Percentiles rank a stretch among this genome's conserved stretches.
Evolutionary conservation across 176 grass and related monocot species (phyloP).

Genomic region (Oryza glaberrima): DNA sequence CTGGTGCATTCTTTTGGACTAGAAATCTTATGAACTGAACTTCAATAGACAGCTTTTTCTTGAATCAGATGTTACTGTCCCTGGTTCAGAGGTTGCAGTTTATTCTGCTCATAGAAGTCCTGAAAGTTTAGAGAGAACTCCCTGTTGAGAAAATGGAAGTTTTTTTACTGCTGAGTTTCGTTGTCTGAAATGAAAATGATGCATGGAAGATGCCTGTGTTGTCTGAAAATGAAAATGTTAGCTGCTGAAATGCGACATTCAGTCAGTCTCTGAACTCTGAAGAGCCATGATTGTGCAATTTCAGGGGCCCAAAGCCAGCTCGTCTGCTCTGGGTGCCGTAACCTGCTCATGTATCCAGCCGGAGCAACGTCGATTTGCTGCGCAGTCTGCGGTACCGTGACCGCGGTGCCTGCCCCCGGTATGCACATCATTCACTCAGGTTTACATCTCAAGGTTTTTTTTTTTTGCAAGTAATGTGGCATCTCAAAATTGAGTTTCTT

Average conservation of each 20-base stretch:
- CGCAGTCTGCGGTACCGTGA: conserved; percentile 91
- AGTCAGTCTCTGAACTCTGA: background rate
- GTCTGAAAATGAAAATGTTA: background rate
- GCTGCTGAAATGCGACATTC: conserved; percentile 7
- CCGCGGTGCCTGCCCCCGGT: conserved; percentile 86
- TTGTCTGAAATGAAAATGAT: background rate
- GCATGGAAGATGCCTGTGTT: background rate
- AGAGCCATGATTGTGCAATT: conserved; percentile 22
- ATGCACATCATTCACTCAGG: conserved; percentile 26
- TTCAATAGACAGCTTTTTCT: no score
- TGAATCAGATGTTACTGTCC: conserved; percentile 2
- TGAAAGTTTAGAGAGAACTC: background rate
- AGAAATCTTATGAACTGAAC: no score
- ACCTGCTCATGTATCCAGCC: conserved; percentile 32
- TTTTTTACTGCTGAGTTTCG: conserved; percentile 33
- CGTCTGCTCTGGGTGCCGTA: conserved; percentile 89
- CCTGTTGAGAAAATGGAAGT: background rate
- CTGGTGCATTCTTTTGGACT: no score
- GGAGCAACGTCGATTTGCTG: conserved; percentile 93
- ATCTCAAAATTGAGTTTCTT: conserved; percentile 24
- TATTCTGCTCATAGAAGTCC: background rate
- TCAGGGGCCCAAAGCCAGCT: conserved; percentile 85
- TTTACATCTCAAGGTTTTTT: conserved; percentile 18
- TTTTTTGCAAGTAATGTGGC: background rate
- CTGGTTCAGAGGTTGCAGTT: conserved; percentile 30